Conservation (phyloP, 495 filamentous ascomycete species). For the Penicillium verhagenii region DNA sequence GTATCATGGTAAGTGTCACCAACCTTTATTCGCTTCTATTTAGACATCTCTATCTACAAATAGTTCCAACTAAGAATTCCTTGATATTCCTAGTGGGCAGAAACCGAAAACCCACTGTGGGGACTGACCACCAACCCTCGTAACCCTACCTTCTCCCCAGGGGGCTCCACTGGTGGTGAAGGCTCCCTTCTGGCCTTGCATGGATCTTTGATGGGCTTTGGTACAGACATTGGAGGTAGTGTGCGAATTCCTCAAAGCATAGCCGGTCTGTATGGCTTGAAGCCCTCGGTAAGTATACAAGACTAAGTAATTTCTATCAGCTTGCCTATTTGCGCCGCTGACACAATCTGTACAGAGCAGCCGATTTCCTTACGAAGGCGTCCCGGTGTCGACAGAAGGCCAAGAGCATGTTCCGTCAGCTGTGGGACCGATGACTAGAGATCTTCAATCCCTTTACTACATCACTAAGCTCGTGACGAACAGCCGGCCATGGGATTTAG, state of each 20-base stretch:
- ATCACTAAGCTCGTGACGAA: constrained; percentile 42
- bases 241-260: constrained; percentile 56
- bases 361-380: constrained; percentile 47
- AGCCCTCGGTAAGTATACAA: constrained; percentile 47
- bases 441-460: constrained; percentile 39
- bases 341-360: constrained; percentile 33
- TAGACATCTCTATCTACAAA: constrained; percentile 5
- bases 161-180: constrained; percentile 67
- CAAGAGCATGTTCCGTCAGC: constrained; percentile 55
- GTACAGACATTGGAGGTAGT: constrained; percentile 63
- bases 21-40: no score
- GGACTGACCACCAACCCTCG: constrained; percentile 52
- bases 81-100: constrained; percentile 37
- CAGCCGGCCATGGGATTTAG: constrained; percentile 41
- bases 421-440: constrained; percentile 49
- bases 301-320: no score
- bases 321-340: neutral
- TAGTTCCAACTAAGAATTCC: neutral
- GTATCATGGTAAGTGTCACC: constrained; percentile 42
- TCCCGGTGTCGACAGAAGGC: constrained; percentile 50
- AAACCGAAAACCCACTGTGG: constrained; percentile 56
- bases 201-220: constrained; percentile 63
- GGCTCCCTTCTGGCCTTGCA: constrained; percentile 57
- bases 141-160: constrained; percentile 47
- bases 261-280: constrained; percentile 55